Percentiles rank a stretch among this genome's conserved stretches.
Evolutionary conservation across 2,329 filamentous ascomycete species (phyloP).

Genomic region (Neofusicoccum cordaticola): DNA sequence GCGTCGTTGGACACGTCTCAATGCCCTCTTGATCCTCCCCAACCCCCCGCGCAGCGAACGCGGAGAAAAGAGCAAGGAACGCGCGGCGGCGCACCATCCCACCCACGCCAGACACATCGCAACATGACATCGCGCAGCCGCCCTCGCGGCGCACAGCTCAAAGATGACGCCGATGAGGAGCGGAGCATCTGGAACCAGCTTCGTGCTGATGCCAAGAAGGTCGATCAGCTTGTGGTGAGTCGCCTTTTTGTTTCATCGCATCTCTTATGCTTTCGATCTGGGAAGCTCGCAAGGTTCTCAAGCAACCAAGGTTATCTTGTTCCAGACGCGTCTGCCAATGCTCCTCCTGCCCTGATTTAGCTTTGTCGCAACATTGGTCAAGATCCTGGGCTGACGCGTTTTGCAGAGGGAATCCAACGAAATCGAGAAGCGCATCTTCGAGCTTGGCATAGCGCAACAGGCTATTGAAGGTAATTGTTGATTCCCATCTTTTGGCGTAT

Average conservation of each 20-base stretch:
- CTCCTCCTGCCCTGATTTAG: background rate
- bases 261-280: background rate
- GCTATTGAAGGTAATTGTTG: slow-evolving; percentile 8
- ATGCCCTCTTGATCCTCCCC: slow-evolving; percentile 5
- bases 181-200: slow-evolving; percentile 50
- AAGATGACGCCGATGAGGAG: slow-evolving; percentile 52
- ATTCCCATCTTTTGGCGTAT: background rate
- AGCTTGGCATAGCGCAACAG: slow-evolving; percentile 15
- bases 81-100: slow-evolving; percentile 1
- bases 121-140: slow-evolving; percentile 47
- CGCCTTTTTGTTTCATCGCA: background rate
- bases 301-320: background rate
- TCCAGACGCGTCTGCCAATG: background rate
- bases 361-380: background rate
- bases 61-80: slow-evolving; percentile 14
- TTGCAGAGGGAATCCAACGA: slow-evolving; percentile 16
- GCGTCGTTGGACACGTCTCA: background rate
- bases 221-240: slow-evolving; percentile 48
- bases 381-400: background rate
- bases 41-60: slow-evolving; percentile 5
- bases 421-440: slow-evolving; percentile 17
- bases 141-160: slow-evolving; percentile 41
- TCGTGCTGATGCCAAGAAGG: slow-evolving; percentile 42
- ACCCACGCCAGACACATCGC: background rate
- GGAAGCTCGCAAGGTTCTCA: background rate